phyloP scores from a whole-genome alignment of 2,329 filamentous ascomycete species.

The Aspergillus brunneoviolaceus region DNA sequence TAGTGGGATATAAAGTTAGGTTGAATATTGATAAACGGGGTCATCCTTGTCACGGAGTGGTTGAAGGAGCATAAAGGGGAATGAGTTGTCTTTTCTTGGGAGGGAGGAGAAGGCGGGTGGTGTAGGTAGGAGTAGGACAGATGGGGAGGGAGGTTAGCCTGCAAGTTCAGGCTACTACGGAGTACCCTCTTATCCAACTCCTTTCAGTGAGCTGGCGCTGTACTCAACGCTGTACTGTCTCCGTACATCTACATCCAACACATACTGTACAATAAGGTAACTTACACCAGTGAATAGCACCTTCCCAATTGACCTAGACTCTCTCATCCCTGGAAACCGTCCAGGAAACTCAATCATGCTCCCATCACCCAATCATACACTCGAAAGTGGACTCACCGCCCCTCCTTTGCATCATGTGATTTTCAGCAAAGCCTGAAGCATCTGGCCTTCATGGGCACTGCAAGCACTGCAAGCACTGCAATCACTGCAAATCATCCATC shows the following conservation, averaged over 20 bases:
- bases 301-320: not conserved
- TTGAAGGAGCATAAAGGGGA: not conserved
- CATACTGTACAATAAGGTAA: no score
- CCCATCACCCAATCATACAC: not conserved
- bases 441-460: not conserved
- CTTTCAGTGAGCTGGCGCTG: no score
- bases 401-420: not conserved
- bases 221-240: no score
- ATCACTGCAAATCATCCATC: not conserved
- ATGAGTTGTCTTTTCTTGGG: not conserved
- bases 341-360: not conserved
- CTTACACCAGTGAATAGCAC: not conserved
- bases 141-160: not conserved
- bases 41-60: not conserved
- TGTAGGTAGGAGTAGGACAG: not conserved
- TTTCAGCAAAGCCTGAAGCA: not conserved
- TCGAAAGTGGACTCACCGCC: not conserved
- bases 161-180: no score
- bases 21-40: not conserved
- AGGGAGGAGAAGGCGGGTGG: not conserved
- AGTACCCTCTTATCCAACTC: no score
- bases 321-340: no score
- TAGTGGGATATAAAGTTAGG: not conserved
- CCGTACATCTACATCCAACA: no score
- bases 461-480: no score